These are phyloP conservation scores for Plasmodium adleri DNA, from an alignment of 169 alveolate genomes.

Conservation along the genomic window DNA sequence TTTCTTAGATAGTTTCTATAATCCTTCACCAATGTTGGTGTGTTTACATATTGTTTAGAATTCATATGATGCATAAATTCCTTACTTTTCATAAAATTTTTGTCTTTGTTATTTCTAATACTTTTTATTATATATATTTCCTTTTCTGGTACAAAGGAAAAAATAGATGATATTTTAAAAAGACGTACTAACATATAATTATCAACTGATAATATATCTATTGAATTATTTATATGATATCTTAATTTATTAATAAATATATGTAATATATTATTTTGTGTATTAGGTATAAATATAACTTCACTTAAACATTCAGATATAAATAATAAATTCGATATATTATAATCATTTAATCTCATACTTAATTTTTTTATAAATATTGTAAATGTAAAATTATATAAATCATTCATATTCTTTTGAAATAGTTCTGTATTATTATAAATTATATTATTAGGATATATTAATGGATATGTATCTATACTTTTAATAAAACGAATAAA, in stretches of 20 bases:
- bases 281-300: conserved; percentile 48
- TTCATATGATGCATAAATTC: not conserved
- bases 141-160: conserved; percentile 64
- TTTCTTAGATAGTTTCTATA: not conserved
- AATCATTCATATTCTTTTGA: conserved; percentile 38
- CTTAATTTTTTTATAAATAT: conserved; percentile 53
- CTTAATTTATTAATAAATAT: conserved; percentile 56
- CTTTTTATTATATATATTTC: conserved; percentile 10
- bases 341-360: conserved; percentile 14
- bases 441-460: conserved; percentile 3
- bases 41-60: not conserved
- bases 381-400: conserved; percentile 37
- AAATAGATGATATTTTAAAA: conserved; percentile 44
- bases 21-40: not conserved
- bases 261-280: conserved; percentile 52
- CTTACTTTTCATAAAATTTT: too few relatives aligned
- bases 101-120: not conserved
- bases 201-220: conserved; percentile 7
- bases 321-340: conserved; percentile 25
- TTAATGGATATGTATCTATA: conserved; percentile 32
- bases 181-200: conserved; percentile 35
- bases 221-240: conserved; percentile 18
- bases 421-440: conserved; percentile 8
- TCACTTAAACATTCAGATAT: conserved; percentile 50
- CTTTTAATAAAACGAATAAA: conserved; percentile 54